Base-by-base conservation (phyloP, 129 eudicot genomes). In the Artemisia tridentata region DNA sequence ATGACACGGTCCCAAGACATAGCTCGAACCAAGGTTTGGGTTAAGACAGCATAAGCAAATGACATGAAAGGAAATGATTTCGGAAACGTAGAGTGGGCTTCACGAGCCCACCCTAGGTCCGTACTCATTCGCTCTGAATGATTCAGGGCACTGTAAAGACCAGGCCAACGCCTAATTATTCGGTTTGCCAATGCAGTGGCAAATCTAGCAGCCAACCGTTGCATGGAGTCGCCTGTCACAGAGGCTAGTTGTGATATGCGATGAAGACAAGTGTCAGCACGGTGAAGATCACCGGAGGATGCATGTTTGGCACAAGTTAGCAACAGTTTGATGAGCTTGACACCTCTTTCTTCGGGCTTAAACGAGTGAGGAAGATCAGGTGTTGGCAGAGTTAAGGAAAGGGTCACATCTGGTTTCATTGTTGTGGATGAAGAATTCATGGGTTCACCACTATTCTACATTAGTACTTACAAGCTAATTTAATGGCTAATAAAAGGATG, bases 281-380 rank as follows among this genome's bases (percentile, higher is more conserved):
- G 82, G 61, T 81, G 80, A 73, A 87, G 72, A 73, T 82, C 81
- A 3, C 87, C 89, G 13, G 85, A 79, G 19, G 85, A 80, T 11
- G 77, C 85, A 68, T 87, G 93, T n/a, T 78, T 84, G 80, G 89
- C 87, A 27, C 89, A 87, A n/a, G 82, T 67, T 45, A 87, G 67
- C 78, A 84, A 65, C 43, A 87, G 87, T 16, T 79, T 75, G 73
- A 84, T 84, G 75, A 87, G 78, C 50, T 87, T 77, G 20, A 82
- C 72, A 46, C 93, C 79, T 48, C 79, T 59, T 79, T 87, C 87
- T 73, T 87, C 80, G 8, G 76, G 85, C 63, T 74, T 84, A 41
- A 74, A 66, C 6, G 79, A 67, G 11, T 55, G 71, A 67, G 34
- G 11, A 54, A 57, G 59, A 59, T 21, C 52, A 20, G 70, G 20